These are phyloP conservation scores for Gracilaria vermiculophylla DNA, from an alignment of 23 red algal species.

Conservation along the genomic window DNA sequence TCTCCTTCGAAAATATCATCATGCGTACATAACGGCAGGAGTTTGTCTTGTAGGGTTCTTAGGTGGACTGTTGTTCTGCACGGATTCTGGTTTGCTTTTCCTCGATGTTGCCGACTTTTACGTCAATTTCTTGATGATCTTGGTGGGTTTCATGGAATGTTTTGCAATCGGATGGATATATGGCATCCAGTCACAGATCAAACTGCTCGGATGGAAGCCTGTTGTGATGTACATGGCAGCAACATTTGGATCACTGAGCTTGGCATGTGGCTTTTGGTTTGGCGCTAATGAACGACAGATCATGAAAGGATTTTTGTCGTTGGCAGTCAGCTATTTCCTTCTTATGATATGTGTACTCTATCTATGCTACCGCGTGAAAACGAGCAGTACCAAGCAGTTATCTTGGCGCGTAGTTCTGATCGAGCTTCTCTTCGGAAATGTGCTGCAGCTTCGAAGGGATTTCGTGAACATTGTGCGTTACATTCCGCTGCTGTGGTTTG, in stretches of 20 bases:
- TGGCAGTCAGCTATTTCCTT: neutral
- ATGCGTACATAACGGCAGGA: slow-evolving; percentile 17
- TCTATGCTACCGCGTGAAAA: slow-evolving; percentile 1
- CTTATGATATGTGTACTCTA: neutral
- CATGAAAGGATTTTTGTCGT: slow-evolving; percentile 50
- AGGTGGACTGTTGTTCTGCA: slow-evolving; percentile 23
- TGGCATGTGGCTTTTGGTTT: slow-evolving; percentile 67
- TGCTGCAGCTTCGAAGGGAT: slow-evolving; percentile 28
- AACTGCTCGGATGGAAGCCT: slow-evolving; percentile 2
- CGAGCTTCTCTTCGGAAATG: slow-evolving; percentile 33
- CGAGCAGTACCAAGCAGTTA: neutral
- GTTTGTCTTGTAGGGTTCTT: slow-evolving; percentile 36
- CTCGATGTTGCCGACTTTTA: slow-evolving; percentile 57
- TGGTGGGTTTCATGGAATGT: slow-evolving; percentile 45
- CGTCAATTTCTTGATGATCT: slow-evolving; percentile 52
- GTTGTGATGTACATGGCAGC: slow-evolving; percentile 31
- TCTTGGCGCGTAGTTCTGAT: neutral
- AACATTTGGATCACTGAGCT: neutral
- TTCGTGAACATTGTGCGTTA: slow-evolving; percentile 31
- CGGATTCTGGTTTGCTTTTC: slow-evolving; percentile 26
- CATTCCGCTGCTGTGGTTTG: slow-evolving; percentile 47
- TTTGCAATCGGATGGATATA: slow-evolving; percentile 67
- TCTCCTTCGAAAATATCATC: slow-evolving; percentile 5
- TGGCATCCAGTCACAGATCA: slow-evolving; percentile 37
- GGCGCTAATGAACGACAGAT: neutral